Base-by-base conservation (phyloP, 176 grass and related monocot species). In the Oryza glumipatula region DNA sequence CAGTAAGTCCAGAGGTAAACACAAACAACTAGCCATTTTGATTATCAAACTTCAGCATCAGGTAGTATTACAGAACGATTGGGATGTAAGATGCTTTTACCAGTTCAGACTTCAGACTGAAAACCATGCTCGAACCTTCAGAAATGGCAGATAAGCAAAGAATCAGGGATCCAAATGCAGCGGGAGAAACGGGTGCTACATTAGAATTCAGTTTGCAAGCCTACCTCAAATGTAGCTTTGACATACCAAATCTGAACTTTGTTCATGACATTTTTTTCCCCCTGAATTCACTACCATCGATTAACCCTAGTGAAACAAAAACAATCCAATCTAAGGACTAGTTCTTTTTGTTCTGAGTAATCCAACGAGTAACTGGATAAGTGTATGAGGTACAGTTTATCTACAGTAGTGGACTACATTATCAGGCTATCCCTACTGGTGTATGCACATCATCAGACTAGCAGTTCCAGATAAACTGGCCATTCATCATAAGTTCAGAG, bases 361-460 rank as follows among this genome's bases (percentile, higher is more conserved):
- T 82, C 88, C 73, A 82, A 82, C 9, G 72, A 82, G 17, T 7
- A 2, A 86, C 66, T 86, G 88, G 83, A 71, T 65, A 46, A 45
- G 39, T 35, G 10, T 17, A 38, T 4, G 17, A 22, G 26, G 56
- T 32, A 67, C 41, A 46, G 28, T 41, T 41, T 23, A 52, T 17
- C 21, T 21, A 30, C 4, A 38, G 56, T 4, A 35, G 5, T 45
- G 7, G 22, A 78, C 28, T 28, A 28, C 16, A 38, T 38, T 38
- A 38, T 38, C 36, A 38, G 23, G 13, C 36, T 38, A 8, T n/a
- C 54, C 23, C 1, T 79, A 65, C 0, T 11, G 22, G 4, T n/a
- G 32, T n/a, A 8, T n/a, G 54, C 17, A 3, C 23, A 45, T 70
- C 12, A 24, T 70, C 17, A 24, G 21, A 68, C 3, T 38, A 21